Conservation (phyloP, 768 basidiomycete genomes). For the Clitopilus hobsonii region DNA sequence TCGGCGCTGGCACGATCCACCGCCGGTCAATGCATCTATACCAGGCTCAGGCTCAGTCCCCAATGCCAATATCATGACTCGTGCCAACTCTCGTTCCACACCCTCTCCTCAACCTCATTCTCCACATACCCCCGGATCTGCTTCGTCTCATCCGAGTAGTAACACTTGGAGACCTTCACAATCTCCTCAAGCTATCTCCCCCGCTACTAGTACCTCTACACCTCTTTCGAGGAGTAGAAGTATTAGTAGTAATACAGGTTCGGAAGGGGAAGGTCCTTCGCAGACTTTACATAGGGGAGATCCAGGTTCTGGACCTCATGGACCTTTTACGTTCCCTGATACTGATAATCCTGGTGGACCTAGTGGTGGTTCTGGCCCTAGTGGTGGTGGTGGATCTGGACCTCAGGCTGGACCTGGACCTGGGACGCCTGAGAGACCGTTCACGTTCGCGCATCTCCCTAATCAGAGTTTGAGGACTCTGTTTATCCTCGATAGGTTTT, state of each 20-base stretch:
- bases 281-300: background rate
- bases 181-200: background rate
- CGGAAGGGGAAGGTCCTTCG: background rate
- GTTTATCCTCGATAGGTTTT: constrained; percentile 80
- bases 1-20: constrained; percentile 68
- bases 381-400: no score
- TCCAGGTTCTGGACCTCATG: background rate
- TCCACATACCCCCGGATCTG: background rate
- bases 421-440: constrained; percentile 17
- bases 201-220: background rate
- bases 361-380: constrained; percentile 12
- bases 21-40: constrained; percentile 57
- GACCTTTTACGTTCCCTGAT: constrained; percentile 10
- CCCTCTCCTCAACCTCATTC: constrained; percentile 21
- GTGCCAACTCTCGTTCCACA: constrained; percentile 22
- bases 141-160: no score
- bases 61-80: no score
- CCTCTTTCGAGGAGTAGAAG: background rate
- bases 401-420: no score
- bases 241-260: background rate
- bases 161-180: background rate
- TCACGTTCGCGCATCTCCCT: constrained; percentile 60
- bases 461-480: constrained; percentile 71
- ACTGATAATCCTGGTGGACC: constrained; percentile 10
- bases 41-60: no score